phyloP scores from a whole-genome alignment of 2,329 filamentous ascomycete genomes.

The Gnomoniopsis sp. region DNA sequence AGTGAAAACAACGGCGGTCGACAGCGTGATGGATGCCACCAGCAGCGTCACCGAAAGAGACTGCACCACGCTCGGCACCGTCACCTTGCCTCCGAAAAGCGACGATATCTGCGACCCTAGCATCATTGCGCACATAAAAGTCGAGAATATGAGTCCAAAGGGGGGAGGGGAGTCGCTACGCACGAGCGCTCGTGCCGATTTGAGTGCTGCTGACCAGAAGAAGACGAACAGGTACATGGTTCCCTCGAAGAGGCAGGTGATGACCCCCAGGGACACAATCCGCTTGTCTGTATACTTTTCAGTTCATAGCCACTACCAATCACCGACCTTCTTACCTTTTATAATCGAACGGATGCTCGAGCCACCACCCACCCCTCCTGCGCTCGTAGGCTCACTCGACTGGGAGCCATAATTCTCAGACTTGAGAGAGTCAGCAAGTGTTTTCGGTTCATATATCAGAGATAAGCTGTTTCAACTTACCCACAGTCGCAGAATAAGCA shows the following conservation, averaged over 20 bases:
- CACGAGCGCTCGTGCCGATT: constrained; percentile 32
- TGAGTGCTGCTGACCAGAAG: constrained; percentile 57
- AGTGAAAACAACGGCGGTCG: constrained; percentile 37
- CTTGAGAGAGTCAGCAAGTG: not conserved
- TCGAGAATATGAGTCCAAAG: constrained; percentile 52
- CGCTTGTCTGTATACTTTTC: constrained; percentile 35
- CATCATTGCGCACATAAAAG: constrained; percentile 57
- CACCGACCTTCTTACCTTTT: not conserved
- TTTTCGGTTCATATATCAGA: not conserved
- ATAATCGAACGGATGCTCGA: not conserved
- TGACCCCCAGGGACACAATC: constrained; percentile 48
- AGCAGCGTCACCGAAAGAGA: constrained; percentile 22
- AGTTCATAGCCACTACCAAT: not conserved
- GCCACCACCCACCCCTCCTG: not conserved
- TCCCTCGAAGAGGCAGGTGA: constrained; percentile 57
- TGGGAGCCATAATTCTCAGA: constrained; percentile 1
- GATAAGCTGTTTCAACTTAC: constrained; percentile 29
- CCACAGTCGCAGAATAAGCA: constrained; percentile 45
- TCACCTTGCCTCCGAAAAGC: not conserved
- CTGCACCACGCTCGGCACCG: constrained; percentile 14
- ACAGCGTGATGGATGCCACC: constrained; percentile 32
- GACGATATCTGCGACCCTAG: constrained; percentile 40
- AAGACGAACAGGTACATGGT: constrained; percentile 62
- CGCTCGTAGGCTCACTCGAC: not conserved
- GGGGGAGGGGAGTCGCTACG: constrained; percentile 20